Evolutionary conservation across 2,329 filamentous ascomycete species (phyloP), one percentile per base, ranked within the genome.

Genomic region (Verticillium nonalfalfae): DNA sequence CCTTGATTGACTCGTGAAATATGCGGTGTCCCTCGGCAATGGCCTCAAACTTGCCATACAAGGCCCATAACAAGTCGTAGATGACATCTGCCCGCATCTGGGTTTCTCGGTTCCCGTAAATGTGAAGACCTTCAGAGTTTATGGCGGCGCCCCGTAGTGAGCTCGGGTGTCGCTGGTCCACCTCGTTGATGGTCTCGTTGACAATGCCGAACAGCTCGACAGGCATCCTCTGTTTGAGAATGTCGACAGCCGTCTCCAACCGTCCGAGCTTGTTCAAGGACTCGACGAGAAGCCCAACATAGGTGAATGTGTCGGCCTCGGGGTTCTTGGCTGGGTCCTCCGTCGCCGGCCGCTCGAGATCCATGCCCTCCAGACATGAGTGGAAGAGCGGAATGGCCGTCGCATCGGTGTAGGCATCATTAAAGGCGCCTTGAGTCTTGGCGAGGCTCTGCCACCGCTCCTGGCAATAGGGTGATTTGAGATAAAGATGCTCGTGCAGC

Each of bases 391-490:
- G 71, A 36, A 83, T 74, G 10, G 76, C 69, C 11, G 74, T 76
- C 14, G 77, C 72, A 14, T 82, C 78, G n/a, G 76, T 72, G 62
- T 80, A 81, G 40, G 73, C 77, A 58, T 84, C 81, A 54, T 77
- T 78, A 63, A 76, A 78, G 3, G 79, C 77, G 57, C 85, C 81
- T 65, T 90, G 88, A 40, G 83, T 84, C 68, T 89, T 89, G 40
- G 88, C 83, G 63, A 96, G 85, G 62, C 84, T 85, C 74, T 96
- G 96, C 95, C 95, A 99, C 67, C 95, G 84, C 72, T 97, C 92
- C 72, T 97, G 93, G 71, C 94, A 98, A 72, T 99, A 99, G 0
- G 94, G 95, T 3, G 94, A 98, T 73, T 98, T 98, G 45, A 99
- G 85, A 72, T 99, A 99, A 4, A 99, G 82, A 75, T 99, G 95